Conservation (phyloP, 140 eudicot genomes). For the Oenanthe javanica region DNA sequence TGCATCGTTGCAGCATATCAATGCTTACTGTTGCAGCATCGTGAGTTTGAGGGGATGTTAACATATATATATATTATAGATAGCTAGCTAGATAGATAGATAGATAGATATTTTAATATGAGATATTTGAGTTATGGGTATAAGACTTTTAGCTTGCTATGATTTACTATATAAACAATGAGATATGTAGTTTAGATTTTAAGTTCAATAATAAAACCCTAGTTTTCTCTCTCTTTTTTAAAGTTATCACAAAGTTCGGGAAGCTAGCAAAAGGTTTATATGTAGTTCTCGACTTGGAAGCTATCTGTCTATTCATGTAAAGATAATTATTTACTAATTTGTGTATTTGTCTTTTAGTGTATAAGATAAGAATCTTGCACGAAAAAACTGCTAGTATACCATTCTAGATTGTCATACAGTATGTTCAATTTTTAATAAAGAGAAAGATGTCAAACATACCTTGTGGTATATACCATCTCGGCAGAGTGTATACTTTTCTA, state of each 20-base stretch:
- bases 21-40: too few relatives aligned
- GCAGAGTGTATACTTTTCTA: conserved; percentile 89
- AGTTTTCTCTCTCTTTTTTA: too few relatives aligned
- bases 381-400: background rate
- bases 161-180: too few relatives aligned
- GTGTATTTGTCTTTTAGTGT: background rate
- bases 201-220: too few relatives aligned
- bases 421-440: background rate
- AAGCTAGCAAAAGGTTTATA: background rate
- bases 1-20: too few relatives aligned
- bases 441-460: conserved; percentile 31
- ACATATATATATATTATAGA: too few relatives aligned
- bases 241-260: background rate
- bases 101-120: too few relatives aligned
- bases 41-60: too few relatives aligned
- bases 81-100: too few relatives aligned
- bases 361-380: background rate
- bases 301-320: background rate
- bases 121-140: too few relatives aligned
- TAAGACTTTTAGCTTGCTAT: too few relatives aligned
- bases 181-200: too few relatives aligned
- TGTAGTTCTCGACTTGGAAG: background rate
- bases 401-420: background rate
- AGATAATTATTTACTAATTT: background rate
- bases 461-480: conserved; percentile 93